These are phyloP conservation scores for Boletus tylopilopsis DNA, from an alignment of 768 basidiomycete species.

Conservation along the genomic window DNA sequence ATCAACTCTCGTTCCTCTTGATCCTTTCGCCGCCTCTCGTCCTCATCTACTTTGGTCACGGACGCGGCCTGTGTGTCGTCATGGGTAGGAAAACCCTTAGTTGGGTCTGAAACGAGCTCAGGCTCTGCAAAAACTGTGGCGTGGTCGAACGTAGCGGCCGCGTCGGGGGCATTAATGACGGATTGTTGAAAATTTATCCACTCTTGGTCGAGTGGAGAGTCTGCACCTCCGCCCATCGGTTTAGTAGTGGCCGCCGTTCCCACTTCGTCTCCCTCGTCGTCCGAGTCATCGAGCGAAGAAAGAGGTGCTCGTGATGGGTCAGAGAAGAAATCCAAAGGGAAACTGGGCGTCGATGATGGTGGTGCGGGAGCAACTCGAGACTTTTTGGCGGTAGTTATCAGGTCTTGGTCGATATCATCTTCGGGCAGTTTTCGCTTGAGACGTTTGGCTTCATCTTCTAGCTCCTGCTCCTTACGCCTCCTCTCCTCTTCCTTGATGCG, in stretches of 20 bases:
- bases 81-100: constrained; percentile 47
- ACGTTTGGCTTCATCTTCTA: constrained; percentile 34
- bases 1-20: constrained; percentile 77
- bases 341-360: constrained; percentile 21
- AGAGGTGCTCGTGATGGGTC: constrained; percentile 56
- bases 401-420: constrained; percentile 24
- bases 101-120: constrained; percentile 43
- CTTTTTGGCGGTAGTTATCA: constrained; percentile 27
- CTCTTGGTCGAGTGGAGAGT: constrained; percentile 57
- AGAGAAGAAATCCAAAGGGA: constrained; percentile 80
- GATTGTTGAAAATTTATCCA: constrained; percentile 71
- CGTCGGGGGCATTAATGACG: constrained; percentile 44
- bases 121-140: constrained; percentile 75
- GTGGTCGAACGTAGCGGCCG: constrained; percentile 53
- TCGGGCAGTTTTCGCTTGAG: constrained; percentile 33
- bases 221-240: neutral
- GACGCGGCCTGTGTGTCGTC: constrained; percentile 23
- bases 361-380: constrained; percentile 21
- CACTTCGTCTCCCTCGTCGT: constrained; percentile 40
- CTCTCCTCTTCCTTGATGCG: constrained; percentile 56
- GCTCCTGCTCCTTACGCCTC: constrained; percentile 34
- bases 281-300: constrained; percentile 34
- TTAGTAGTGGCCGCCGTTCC: constrained; percentile 4
- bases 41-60: constrained; percentile 24
- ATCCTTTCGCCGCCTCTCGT: constrained; percentile 48